Evolutionary conservation across 352 stramenopile species (phyloP).

Genomic region (Globisporangium ultimum): DNA sequence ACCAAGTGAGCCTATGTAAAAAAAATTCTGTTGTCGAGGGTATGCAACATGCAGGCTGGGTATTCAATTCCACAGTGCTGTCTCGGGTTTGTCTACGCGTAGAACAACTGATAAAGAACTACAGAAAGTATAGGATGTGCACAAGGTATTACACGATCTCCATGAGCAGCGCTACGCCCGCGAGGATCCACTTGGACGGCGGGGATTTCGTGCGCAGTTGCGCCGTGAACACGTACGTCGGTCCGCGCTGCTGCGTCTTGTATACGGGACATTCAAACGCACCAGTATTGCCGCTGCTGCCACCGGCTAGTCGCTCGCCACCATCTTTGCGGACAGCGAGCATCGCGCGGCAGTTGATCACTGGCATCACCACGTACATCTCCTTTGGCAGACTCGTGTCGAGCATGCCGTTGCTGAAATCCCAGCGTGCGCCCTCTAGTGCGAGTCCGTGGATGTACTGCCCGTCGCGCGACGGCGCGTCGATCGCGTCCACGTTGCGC

Average conservation of each 20-base stretch:
- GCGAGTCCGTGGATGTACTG: conserved; percentile 88
- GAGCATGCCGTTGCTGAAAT: conserved; percentile 74
- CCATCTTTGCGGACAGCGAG: conserved; percentile 20
- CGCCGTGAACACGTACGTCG: conserved; percentile 88
- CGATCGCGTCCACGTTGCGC: conserved; percentile 68
- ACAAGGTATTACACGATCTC: conserved; percentile 58
- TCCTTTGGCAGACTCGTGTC: conserved; percentile 84
- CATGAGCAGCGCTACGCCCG: conserved; percentile 87
- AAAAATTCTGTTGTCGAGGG: too few relatives aligned
- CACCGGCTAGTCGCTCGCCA: conserved; percentile 7
- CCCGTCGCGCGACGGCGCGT: conserved; percentile 85
- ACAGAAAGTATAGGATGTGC: too few relatives aligned
- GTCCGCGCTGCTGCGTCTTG: conserved; percentile 86
- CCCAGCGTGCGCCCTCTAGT: conserved; percentile 90
- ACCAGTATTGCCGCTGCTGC: conserved; percentile 14
- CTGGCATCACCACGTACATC: conserved; percentile 90
- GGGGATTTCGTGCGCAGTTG: conserved; percentile 85
- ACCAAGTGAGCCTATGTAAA: too few relatives aligned
- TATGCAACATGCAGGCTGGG: too few relatives aligned
- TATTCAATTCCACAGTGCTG: too few relatives aligned
- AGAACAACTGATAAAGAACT: too few relatives aligned
- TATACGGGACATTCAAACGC: conserved; percentile 90
- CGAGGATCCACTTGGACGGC: conserved; percentile 89
- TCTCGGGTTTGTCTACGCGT: too few relatives aligned
- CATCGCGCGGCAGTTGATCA: conserved; percentile 87